Base-by-base conservation (phyloP, 1,284 basidiomycete species). In the Baeospora myosura region DNA sequence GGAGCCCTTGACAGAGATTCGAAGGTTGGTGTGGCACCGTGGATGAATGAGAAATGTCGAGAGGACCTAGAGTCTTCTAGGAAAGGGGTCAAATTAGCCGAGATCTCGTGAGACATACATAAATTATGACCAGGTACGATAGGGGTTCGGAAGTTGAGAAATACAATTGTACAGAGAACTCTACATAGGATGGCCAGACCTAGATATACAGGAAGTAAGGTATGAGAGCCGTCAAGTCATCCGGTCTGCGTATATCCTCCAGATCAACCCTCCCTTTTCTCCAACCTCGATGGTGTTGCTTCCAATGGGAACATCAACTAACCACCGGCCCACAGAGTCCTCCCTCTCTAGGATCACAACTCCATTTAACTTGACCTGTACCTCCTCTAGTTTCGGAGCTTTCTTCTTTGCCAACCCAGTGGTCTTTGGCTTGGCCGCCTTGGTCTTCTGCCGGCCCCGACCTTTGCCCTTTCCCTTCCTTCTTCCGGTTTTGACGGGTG, bases 161-260 rank as follows among this genome's bases (percentile, higher is more conserved):
- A 14, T n/a, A 22, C 21, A 37, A 38, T 14, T 5, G 23, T 29
- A 28, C 21, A 17, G 30, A 17, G 30, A 35, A 26, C 23, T 21
- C 21, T 23, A 14, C 18, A 17, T 24, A 10, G n/a, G 21, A 26
- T n/a, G 21, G 33, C 5, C 18, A 29, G 4, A 22, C 3, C 26
- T 28, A 14, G 28, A 36, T 34, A 26, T 14, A 8, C 23, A 17
- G 21, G 22, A 14, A 37, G 20, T 18, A 38, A 25, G 2, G 6
- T n/a, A 17, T 18, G 10, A 29, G 7, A 31, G n/a, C 31, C 7
- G 6, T 25, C 30, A 46, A 4, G 29, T 41, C 40, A 63, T 40
- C 32, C 74, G 63, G 47, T 83, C 76, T 38, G 76, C 59, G 59
- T 80, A 80, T 28, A 81, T 66, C 56, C 76, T 82, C 83, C 80